Conservation (phyloP, 2,329 filamentous ascomycete species). For the Aspergillus fructus region DNA sequence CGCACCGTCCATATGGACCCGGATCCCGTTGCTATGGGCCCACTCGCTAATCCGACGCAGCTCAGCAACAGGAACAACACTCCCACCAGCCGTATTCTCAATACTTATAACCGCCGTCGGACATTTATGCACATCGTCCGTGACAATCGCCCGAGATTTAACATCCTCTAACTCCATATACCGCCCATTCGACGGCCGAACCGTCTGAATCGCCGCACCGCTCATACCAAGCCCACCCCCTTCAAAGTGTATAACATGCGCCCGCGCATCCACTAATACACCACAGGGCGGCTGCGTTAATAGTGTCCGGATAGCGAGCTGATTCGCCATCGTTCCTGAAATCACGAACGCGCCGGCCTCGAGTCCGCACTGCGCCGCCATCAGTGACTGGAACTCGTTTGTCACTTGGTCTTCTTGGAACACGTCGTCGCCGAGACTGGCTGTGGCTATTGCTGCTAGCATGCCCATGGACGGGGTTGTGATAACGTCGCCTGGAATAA, state of each 20-base stretch:
- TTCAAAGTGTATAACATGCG: constrained; percentile 19
- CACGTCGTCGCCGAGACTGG: constrained; percentile 22
- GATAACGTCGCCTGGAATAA: constrained; percentile 3
- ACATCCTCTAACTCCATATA: constrained; percentile 16
- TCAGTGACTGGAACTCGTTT: constrained; percentile 13
- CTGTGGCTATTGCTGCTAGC: constrained; percentile 18
- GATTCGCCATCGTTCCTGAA: constrained; percentile 27
- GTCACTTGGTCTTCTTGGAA: constrained; percentile 20
- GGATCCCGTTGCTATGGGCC: constrained; percentile 52
- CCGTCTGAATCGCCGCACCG: constrained; percentile 9
- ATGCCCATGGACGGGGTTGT: constrained; percentile 17
- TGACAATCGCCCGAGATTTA: constrained; percentile 15
- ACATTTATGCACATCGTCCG: constrained; percentile 68
- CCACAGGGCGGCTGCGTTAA: constrained; percentile 17
- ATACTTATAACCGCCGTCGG: constrained; percentile 73
- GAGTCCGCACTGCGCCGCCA: constrained; percentile 18
- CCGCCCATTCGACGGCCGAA: constrained; percentile 10
- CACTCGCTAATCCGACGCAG: constrained; percentile 64
- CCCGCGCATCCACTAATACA: constrained; percentile 15
- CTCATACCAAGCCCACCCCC: constrained; percentile 16
- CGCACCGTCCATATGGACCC: constrained; percentile 69
- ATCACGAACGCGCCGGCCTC: constrained; percentile 19
- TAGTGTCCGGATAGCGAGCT: constrained; percentile 17
- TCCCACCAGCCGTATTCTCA: constrained; percentile 76
- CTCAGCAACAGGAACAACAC: constrained; percentile 70